Evolutionary conservation across 305 asterid genomes (phyloP).

Genomic region (Ajuga reptans): DNA sequence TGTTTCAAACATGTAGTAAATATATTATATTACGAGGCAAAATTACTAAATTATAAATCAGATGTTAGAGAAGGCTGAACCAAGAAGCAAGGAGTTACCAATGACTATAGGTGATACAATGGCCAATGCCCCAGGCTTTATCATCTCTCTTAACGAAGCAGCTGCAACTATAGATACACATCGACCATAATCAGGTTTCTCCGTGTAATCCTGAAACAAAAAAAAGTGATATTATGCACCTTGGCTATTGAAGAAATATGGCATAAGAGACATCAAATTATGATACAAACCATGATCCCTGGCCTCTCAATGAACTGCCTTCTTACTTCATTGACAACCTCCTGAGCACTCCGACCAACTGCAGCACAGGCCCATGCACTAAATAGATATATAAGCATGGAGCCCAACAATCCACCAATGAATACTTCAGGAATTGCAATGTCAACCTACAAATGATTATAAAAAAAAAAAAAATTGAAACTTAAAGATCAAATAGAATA

Average conservation of each 20-base stretch:
- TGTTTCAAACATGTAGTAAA: slow-evolving; percentile 9
- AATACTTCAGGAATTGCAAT: slow-evolving; percentile 98
- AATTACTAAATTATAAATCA: not conserved
- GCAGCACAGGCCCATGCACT: slow-evolving; percentile 99
- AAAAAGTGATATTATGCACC: slow-evolving; percentile 18
- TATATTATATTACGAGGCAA: not conserved
- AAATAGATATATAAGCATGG: slow-evolving; percentile 93
- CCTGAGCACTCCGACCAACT: slow-evolving; percentile 97
- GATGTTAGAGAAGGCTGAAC: not conserved
- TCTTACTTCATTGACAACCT: slow-evolving; percentile 96
- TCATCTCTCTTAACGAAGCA: slow-evolving; percentile 97
- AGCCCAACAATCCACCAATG: slow-evolving; percentile 90
- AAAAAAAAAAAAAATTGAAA: slow-evolving; percentile 12
- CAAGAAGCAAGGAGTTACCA: slow-evolving; percentile 44
- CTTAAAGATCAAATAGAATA: not conserved
- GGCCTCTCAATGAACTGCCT: slow-evolving; percentile 99
- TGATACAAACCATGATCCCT: slow-evolving; percentile 82
- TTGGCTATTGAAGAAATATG: slow-evolving; percentile 11
- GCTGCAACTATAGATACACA: slow-evolving; percentile 97
- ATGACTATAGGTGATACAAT: slow-evolving; percentile 77
- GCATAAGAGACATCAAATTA: slow-evolving; percentile 8
- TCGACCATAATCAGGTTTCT: slow-evolving; percentile 92
- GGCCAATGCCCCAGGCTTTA: slow-evolving; percentile 97
- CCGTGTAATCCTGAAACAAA: slow-evolving; percentile 77
- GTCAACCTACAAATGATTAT: slow-evolving; percentile 69